Evolutionary conservation across 345 rosid genomes (phyloP).

Genomic region (Raphanus sativus): DNA sequence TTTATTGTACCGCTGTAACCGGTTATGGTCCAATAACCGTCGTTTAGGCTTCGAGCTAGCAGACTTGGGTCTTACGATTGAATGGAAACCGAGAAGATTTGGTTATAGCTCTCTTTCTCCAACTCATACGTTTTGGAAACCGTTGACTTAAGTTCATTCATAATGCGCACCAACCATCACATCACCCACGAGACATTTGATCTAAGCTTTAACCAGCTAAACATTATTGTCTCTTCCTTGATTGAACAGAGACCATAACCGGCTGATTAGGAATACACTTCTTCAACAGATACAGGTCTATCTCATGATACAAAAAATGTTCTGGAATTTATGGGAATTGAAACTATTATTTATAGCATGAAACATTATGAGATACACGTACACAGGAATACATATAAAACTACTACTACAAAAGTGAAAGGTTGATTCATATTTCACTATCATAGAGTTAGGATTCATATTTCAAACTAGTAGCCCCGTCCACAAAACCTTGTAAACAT

Average conservation of each 20-base stretch:
- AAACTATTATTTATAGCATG: background rate
- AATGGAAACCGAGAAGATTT: slow-evolving; percentile 1
- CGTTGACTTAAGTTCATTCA: background rate
- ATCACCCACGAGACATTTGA: background rate
- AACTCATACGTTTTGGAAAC: slow-evolving; percentile 6
- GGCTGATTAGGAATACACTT: background rate
- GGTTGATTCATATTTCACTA: slow-evolving; percentile 3
- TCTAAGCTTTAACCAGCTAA: background rate
- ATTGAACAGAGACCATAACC: background rate
- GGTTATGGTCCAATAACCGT: background rate
- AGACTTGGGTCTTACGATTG: slow-evolving; percentile 13
- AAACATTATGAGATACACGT: background rate
- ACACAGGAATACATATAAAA: background rate
- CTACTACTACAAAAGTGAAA: slow-evolving; percentile 10
- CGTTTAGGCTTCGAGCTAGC: slow-evolving; percentile 1
- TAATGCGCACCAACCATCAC: background rate
- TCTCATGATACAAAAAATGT: background rate
- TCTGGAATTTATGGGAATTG: background rate
- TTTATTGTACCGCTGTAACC: slow-evolving; percentile 8
- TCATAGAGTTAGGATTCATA: slow-evolving; percentile 15
- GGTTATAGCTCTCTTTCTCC: background rate
- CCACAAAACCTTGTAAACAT: slow-evolving; percentile 2
- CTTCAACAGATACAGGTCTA: background rate
- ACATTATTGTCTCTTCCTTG: background rate
- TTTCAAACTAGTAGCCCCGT: background rate